Conservation (phyloP, 345 rosid species). For the Trapa incisa region DNA sequence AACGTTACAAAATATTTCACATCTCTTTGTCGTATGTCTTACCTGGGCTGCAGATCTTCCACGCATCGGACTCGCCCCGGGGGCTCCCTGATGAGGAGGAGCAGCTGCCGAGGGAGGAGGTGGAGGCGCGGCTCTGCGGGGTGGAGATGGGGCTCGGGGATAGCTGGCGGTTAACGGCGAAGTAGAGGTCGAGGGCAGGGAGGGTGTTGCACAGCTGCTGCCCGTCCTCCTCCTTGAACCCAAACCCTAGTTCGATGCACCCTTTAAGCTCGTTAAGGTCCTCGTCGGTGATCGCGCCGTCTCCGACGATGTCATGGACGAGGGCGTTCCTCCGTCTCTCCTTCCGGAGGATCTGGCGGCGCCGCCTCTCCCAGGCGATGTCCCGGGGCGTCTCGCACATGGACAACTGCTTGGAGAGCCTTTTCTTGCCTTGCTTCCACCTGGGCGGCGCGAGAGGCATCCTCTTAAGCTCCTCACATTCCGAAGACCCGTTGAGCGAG, state of each 20-base stretch:
- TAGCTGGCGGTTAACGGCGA: constrained; percentile 34
- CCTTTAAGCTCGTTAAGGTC: constrained; percentile 34
- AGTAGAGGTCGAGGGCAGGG: constrained; percentile 38
- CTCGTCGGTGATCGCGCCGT: constrained; percentile 32
- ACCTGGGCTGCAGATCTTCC: constrained; percentile 49
- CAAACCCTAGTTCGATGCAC: constrained; percentile 37
- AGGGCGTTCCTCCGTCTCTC: constrained; percentile 9
- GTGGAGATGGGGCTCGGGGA: constrained; percentile 31
- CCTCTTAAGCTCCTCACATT: constrained; percentile 21
- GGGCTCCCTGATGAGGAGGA: constrained; percentile 27
- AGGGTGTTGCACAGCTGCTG: constrained; percentile 29
- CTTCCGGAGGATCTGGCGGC: constrained; percentile 20
- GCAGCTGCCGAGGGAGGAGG: constrained; percentile 13
- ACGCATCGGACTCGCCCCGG: constrained; percentile 20
- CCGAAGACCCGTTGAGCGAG: constrained; percentile 7
- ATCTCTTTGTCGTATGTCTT: too few relatives aligned
- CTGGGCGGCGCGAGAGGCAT: constrained; percentile 22
- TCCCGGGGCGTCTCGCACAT: constrained; percentile 38
- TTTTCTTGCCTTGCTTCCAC: constrained; percentile 18
- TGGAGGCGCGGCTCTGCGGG: constrained; percentile 14
- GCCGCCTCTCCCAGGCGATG: constrained; percentile 35
- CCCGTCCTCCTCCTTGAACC: constrained; percentile 34
- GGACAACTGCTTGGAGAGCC: constrained; percentile 32
- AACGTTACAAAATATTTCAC: background rate
- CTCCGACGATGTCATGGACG: constrained; percentile 10